These are phyloP conservation scores for Parvularia atlantis DNA, from an alignment of 78 protist genomes.

Conservation along the genomic window DNA sequence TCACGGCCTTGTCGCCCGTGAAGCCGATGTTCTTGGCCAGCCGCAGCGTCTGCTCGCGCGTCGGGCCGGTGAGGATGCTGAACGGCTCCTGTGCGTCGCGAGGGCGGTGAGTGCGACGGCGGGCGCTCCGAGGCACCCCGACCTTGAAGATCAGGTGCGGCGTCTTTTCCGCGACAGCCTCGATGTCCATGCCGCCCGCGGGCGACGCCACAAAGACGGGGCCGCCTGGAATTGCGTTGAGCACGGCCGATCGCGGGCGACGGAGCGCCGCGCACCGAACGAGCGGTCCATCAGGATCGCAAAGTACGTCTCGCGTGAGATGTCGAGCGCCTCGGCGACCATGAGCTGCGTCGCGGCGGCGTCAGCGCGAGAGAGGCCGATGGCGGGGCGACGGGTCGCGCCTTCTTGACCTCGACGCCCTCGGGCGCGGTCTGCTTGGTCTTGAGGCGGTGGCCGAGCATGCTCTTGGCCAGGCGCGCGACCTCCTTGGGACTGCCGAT, in stretches of 20 bases:
- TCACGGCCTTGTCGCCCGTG: not conserved
- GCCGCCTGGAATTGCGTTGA: no score
- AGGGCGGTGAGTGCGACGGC: no score
- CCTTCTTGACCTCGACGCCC: constrained; percentile 64
- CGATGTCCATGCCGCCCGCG: constrained; percentile 91
- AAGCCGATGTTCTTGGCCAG: constrained; percentile 1
- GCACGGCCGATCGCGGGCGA: not conserved
- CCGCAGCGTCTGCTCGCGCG: not conserved
- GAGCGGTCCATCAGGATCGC: constrained; percentile 89
- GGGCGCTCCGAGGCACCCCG: no score
- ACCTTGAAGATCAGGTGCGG: constrained; percentile 59
- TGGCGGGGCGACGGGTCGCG: not conserved
- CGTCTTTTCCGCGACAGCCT: constrained; percentile 55
- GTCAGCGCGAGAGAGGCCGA: not conserved
- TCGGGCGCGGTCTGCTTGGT: constrained; percentile 86
- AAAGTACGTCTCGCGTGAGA: constrained; percentile 75
- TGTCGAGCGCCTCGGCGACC: constrained; percentile 37
- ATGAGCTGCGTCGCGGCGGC: constrained; percentile 3
- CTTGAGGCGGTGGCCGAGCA: constrained; percentile 81
- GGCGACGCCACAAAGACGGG: constrained; percentile 3
- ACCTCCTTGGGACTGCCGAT: constrained; percentile 19
- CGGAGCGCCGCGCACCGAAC: constrained; percentile 2
- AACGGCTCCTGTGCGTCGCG: no score
- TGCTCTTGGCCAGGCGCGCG: constrained; percentile 50
- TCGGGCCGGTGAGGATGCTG: no score